phyloP scores from a whole-genome alignment of 805 yeast genomes.

The Wickerhamomyces xylosicus region DNA sequence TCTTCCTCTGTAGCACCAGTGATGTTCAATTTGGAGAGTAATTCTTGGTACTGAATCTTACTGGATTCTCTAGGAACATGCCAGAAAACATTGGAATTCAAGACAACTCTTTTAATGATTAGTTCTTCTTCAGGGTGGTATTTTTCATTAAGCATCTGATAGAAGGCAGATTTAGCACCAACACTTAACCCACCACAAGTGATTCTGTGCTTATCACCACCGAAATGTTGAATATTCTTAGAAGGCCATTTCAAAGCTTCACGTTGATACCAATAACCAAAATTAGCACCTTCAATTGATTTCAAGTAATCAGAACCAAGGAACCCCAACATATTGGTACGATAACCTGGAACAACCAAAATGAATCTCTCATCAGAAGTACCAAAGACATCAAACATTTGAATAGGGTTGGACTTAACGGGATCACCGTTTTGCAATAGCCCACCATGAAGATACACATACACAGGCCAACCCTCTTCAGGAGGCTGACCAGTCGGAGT shows the following conservation, averaged over 20 bases:
- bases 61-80: conserved; percentile 28
- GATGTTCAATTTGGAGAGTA: conserved; percentile 19
- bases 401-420: conserved; percentile 11
- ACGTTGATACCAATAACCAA: conserved; percentile 33
- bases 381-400: conserved; percentile 13
- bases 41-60: conserved; percentile 26
- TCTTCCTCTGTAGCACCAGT: conserved; percentile 10
- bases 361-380: conserved; percentile 25
- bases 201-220: conserved; percentile 33
- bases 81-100: conserved; percentile 26
- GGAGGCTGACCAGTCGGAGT: conserved; percentile 25
- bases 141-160: conserved; percentile 31
- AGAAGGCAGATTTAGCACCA: conserved; percentile 32
- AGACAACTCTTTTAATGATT: conserved; percentile 27
- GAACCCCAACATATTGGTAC: conserved; percentile 30
- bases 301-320: conserved; percentile 26
- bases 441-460: conserved; percentile 33
- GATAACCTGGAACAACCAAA: conserved; percentile 28
- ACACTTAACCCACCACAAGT: conserved; percentile 38
- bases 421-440: conserved; percentile 28
- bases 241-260: conserved; percentile 36
- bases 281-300: conserved; percentile 17
- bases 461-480: conserved; percentile 31
- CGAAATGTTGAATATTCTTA: conserved; percentile 30
- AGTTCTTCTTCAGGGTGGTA: conserved; percentile 29